Percentiles rank a stretch among this genome's conserved stretches.
phyloP scores from a whole-genome alignment of 1,284 basidiomycete genomes.

The Cutaneotrichosporon arboriforme region DNA sequence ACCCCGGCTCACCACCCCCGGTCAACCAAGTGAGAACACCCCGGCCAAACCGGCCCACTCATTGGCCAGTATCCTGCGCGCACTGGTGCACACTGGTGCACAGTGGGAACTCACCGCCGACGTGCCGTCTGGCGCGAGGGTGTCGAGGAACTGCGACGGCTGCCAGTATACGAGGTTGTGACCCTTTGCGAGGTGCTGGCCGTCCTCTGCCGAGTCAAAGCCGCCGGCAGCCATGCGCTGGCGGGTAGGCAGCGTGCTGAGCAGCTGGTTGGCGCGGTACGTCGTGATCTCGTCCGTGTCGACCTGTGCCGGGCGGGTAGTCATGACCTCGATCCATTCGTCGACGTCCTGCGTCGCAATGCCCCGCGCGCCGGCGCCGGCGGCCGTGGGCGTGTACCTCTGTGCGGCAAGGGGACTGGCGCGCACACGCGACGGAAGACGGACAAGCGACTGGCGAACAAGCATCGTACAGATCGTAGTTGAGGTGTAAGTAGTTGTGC shows the following conservation, averaged over 20 bases:
- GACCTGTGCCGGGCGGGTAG: slow-evolving; percentile 9
- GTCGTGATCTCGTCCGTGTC: slow-evolving; percentile 21
- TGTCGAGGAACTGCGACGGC: slow-evolving; percentile 56
- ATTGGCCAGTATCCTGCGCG: too few relatives aligned
- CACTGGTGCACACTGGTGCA: too few relatives aligned
- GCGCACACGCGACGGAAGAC: too few relatives aligned
- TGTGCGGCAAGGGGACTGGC: too few relatives aligned
- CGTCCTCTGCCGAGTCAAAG: slow-evolving; percentile 23
- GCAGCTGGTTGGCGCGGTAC: slow-evolving; percentile 24
- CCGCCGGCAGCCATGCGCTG: not conserved
- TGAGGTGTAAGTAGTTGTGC: too few relatives aligned
- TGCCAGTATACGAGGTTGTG: slow-evolving; percentile 73
- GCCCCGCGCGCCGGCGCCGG: not conserved
- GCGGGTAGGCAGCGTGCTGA: slow-evolving; percentile 61
- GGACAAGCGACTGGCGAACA: too few relatives aligned
- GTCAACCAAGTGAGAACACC: too few relatives aligned
- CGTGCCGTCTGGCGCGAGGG: slow-evolving; percentile 60
- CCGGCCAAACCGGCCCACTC: too few relatives aligned
- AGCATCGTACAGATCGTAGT: too few relatives aligned
- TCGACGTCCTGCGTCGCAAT: not conserved
- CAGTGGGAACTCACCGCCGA: slow-evolving; percentile 53
- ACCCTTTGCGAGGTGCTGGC: slow-evolving; percentile 55
- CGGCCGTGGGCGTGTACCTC: too few relatives aligned
- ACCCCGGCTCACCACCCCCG: too few relatives aligned
- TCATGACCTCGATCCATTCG: slow-evolving; percentile 25